phyloP scores from a whole-genome alignment of 441 rosid genomes.

The Syzygium malaccense region DNA sequence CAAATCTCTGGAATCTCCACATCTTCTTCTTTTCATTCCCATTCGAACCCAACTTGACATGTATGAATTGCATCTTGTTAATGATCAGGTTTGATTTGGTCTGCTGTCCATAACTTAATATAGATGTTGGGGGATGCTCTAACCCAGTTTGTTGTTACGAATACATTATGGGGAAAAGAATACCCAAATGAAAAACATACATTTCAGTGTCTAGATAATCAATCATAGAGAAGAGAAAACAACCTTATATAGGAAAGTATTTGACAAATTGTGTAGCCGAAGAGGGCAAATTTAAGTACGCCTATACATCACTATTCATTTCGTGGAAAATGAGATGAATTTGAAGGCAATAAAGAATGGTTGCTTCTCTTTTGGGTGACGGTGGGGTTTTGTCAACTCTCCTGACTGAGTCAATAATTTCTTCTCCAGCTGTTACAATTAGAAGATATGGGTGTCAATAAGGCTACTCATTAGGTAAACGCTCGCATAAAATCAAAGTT shows the following conservation, averaged over 20 bases:
- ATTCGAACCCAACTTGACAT: background rate
- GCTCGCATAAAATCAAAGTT: background rate
- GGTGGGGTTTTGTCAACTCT: background rate
- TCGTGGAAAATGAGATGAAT: background rate
- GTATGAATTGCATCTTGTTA: background rate
- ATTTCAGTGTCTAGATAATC: background rate
- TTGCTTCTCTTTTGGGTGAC: background rate
- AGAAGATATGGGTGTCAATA: background rate
- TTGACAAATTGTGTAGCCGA: background rate
- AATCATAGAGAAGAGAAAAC: background rate
- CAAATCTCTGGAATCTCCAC: background rate
- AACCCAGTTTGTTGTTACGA: background rate
- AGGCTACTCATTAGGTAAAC: background rate
- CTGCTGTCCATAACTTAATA: background rate
- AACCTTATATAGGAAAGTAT: background rate
- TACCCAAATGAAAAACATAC: background rate
- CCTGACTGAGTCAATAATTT: background rate
- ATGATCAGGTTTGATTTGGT: background rate
- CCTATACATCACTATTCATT: background rate
- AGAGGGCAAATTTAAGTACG: background rate
- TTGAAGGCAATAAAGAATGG: background rate
- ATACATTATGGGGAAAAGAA: background rate
- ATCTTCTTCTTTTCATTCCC: background rate
- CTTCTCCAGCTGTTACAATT: background rate
- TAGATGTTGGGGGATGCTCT: background rate